Base-by-base conservation (phyloP, 176 grass and related monocot species). In the Zoysia pacifica region DNA sequence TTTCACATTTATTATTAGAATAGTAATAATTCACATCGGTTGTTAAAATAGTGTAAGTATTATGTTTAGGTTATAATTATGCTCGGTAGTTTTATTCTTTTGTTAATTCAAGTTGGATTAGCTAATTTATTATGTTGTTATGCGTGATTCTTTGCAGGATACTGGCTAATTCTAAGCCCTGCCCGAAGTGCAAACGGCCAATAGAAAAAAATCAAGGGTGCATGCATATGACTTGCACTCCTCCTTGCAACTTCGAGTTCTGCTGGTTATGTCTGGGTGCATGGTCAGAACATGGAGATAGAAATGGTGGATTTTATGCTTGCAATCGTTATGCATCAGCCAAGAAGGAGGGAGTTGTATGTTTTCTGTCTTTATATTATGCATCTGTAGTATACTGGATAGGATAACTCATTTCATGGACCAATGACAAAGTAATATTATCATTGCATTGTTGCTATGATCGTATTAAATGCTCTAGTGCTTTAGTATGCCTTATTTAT, bases 201-300 rank as follows among this genome's bases (percentile, higher is more conserved):
- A 99, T 99, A 86, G 93, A 99, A 72, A 99, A 99, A 87, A 93
- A 99, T 45, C 92, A 95, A 76, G 96, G 96, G 49, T 99, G 96
- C 68, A 95, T 95, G 92, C 96, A 98, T 70, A 98, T 97, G 90
- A 97, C 92, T 48, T 97, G 95, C 78, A 92, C 91, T 28, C 90
- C 95, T 85, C 92, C 95, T 49, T 97, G 95, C 80, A 94, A 91
- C 87, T 97, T 94, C 53, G 92, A 97, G 62, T 97, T 97, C 65
- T 97, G 95, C 91, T 97, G 95, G 95, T 97, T 97, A 82, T 97
- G 95, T 69, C 78, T 93, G 72, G 87, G 90, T 82, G 35, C 80
- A 72, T 97, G 92, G 92, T 43, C 78, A 70, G 89, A 94, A 9
- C 95, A 97, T 81, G 95, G 95, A 62, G 91, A 94, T 86, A 92